Conservation (phyloP, 2,329 filamentous ascomycete genomes). For the Zymoseptoria tritici region DNA sequence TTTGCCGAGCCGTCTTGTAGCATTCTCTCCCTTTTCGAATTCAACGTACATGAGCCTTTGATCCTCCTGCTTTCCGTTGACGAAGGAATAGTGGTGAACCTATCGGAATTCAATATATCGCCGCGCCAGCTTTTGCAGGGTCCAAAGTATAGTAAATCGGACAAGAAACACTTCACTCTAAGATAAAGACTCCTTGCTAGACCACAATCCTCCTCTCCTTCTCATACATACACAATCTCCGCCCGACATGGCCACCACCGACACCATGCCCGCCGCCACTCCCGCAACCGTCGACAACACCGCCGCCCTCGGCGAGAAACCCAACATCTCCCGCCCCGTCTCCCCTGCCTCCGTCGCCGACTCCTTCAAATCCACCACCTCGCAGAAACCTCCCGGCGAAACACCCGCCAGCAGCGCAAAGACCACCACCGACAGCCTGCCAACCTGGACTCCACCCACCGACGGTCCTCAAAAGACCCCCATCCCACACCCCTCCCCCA, state of each 20-base stretch:
- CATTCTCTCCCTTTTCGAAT: no score
- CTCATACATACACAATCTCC: not conserved
- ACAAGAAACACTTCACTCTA: not conserved
- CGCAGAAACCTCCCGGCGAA: conserved; percentile 15
- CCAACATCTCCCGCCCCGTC: conserved; percentile 15
- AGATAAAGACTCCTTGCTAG: not conserved
- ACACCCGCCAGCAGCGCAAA: conserved; percentile 20
- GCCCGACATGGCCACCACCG: not conserved
- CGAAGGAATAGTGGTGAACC: no score
- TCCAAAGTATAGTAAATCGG: not conserved
- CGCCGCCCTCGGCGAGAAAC: not conserved
- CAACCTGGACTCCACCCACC: conserved; percentile 21
- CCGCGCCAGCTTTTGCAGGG: not conserved
- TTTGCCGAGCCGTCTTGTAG: no score
- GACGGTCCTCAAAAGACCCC: conserved; percentile 28
- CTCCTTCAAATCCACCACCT: conserved; percentile 23
- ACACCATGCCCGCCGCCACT: not conserved
- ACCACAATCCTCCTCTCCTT: not conserved
- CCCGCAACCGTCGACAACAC: not conserved
- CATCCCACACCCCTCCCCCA: conserved; percentile 33
- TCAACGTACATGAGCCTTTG: no score
- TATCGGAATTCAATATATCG: not conserved
- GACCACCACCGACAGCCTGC: conserved; percentile 16
- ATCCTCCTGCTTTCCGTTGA: no score
- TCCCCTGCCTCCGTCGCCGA: conserved; percentile 19